These are phyloP conservation scores for Xylariaceae sp. DNA, from an alignment of 2,329 filamentous ascomycete species.

Conservation along the genomic window DNA sequence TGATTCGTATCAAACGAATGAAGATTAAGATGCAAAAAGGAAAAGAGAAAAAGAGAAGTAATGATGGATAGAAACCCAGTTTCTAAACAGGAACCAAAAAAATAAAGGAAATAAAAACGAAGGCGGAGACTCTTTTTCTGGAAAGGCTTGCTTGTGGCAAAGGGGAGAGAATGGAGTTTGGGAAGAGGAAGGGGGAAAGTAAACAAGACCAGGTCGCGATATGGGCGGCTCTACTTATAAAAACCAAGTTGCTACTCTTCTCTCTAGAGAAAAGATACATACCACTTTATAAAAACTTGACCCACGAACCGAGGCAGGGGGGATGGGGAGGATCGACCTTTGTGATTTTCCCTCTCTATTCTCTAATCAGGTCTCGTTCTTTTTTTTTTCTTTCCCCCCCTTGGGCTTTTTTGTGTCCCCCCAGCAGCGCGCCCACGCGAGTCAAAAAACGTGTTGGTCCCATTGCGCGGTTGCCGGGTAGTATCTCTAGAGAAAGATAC, in stretches of 20 bases:
- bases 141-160: conserved; percentile 29
- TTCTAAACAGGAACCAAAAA: conserved; percentile 12
- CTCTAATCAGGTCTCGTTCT: too few species aligned
- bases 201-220: conserved; percentile 32
- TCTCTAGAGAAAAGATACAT: too few species aligned
- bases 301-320: conserved; percentile 16
- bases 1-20: conserved; percentile 42
- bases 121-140: conserved; percentile 24
- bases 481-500: too few species aligned
- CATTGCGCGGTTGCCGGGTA: conserved; percentile 19
- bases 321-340: too few species aligned
- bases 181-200: conserved; percentile 22
- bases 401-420: conserved; percentile 22
- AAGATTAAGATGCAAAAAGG: conserved; percentile 26
- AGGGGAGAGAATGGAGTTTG: conserved; percentile 25
- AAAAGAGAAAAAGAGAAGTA: not conserved
- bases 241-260: not conserved
- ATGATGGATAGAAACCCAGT: conserved; percentile 18
- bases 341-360: too few species aligned
- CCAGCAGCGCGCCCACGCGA: conserved; percentile 11
- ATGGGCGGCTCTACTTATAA: conserved; percentile 34
- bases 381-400: too few species aligned
- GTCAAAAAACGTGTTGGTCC: conserved; percentile 40
- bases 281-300: not conserved
- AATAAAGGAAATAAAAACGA: conserved; percentile 26